Evolutionary conservation across 371 early-diverging fungal species (phyloP), one percentile per base, ranked within the genome.

Genomic region (Mortierella polycephala): DNA sequence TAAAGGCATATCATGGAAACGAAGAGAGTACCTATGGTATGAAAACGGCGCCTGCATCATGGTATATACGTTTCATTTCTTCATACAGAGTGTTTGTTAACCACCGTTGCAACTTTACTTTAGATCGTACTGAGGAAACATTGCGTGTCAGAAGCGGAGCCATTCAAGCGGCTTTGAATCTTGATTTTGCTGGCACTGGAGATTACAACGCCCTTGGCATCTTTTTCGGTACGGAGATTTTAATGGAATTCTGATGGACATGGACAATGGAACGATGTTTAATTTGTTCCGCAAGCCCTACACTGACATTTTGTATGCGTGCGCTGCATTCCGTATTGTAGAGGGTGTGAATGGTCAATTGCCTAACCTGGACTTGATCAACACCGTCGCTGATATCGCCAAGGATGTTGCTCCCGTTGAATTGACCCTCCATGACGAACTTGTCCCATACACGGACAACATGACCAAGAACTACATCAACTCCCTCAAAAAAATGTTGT

Each of bases 331-430:
- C 40, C 46, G 30, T 14, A 41, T 5, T 16, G 30, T 84, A 91
- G 96, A 93, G 85, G 98, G 98, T 1, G 88, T 94, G 49, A 95
- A 95, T 82, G 98, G 99, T 5, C 96, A 95, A 71, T 86, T 96
- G 60, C 94, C 97, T 13, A 98, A 98, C 77, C 85, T 96, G 39
- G 99, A 98, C 75, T 82, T 96, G 62, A 87, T 97, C 66, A 94
- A 94, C 59, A 72, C 67, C 2, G 41, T 81, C 21, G 51, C 44
- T 0, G 16, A 60, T 11, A 71, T 69, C 23, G 44, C 67, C 5
- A 37, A 40, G 13, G 72, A 62, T 7, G 56, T 67, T 20, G 73
- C 79, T 1, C 74, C 71, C 6, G 65, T 70, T 18, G 72, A 79
- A 12, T 16, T 57, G 46, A 77, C 70, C 7, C 64, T 79, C 11